Percentiles rank a stretch among this genome's conserved stretches.
phyloP scores from a whole-genome alignment of 371 early-diverging fungal genomes.

The Zychaea mexicana region DNA sequence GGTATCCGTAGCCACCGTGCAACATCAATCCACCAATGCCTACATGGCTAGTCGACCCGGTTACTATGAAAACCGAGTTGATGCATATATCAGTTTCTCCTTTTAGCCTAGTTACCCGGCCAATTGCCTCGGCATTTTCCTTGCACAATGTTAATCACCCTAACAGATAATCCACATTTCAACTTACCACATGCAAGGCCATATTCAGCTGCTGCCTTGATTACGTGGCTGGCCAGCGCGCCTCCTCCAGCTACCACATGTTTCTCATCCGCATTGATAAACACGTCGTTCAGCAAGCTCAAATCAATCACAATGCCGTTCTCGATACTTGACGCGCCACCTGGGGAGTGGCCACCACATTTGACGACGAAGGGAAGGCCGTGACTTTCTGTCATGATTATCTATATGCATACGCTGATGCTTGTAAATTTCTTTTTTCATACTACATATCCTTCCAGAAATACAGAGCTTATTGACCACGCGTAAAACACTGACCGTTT shows the following conservation, averaged over 20 bases:
- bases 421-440: background rate
- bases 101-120: background rate
- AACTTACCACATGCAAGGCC: conserved; percentile 45
- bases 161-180: background rate
- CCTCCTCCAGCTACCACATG: conserved; percentile 39
- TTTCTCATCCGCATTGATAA: conserved; percentile 28
- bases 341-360: conserved; percentile 64
- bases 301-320: conserved; percentile 47
- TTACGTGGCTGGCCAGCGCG: conserved; percentile 38
- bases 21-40: conserved; percentile 45
- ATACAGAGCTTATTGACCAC: too few relatives aligned
- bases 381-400: conserved; percentile 23
- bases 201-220: conserved; percentile 31
- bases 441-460: background rate
- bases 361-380: conserved; percentile 35
- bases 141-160: too few relatives aligned
- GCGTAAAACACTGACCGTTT: conserved; percentile 22
- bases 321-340: conserved; percentile 44
- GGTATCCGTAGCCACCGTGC: conserved; percentile 50
- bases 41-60: conserved; percentile 41
- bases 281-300: conserved; percentile 19
- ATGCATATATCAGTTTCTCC: too few relatives aligned
- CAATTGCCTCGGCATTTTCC: background rate
- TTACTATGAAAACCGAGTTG: conserved; percentile 13
- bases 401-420: conserved; percentile 9